Conservation (phyloP, 2,329 filamentous ascomycete genomes). For the Claviceps fusiformis region DNA sequence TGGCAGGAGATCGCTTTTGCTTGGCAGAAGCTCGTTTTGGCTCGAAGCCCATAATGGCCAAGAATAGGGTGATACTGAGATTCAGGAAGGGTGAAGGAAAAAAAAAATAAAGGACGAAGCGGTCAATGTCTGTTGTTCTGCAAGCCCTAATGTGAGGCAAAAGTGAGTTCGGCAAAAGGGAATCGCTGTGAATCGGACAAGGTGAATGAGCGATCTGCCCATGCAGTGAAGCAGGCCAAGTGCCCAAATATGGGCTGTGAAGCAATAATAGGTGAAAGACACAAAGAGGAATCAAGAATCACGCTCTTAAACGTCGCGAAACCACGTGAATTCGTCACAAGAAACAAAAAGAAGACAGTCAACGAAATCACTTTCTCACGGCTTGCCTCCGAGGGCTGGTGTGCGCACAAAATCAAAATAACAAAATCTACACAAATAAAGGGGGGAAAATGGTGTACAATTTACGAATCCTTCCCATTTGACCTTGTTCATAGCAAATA, state of each 20-base stretch:
- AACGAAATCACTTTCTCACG: not conserved
- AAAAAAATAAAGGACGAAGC: not conserved
- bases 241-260: not conserved
- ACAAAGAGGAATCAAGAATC: not conserved
- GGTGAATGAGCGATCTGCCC: not conserved
- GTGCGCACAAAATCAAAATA: not conserved
- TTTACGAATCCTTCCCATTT: not conserved
- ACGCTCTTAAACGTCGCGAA: not conserved
- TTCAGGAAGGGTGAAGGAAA: not conserved
- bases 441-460: not conserved
- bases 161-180: not conserved
- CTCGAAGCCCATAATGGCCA: constrained; percentile 5
- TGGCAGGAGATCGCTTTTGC: constrained; percentile 7
- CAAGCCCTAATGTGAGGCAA: not conserved
- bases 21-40: constrained; percentile 8
- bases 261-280: not conserved
- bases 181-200: not conserved
- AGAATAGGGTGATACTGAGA: not conserved
- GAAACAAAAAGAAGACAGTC: not conserved
- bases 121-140: not conserved
- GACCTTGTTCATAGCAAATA: not conserved
- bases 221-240: not conserved
- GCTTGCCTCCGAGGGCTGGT: not conserved
- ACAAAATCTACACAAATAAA: not conserved
- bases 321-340: not conserved